Conservation (phyloP, 768 basidiomycete species). For the Favolaschia claudopus region DNA sequence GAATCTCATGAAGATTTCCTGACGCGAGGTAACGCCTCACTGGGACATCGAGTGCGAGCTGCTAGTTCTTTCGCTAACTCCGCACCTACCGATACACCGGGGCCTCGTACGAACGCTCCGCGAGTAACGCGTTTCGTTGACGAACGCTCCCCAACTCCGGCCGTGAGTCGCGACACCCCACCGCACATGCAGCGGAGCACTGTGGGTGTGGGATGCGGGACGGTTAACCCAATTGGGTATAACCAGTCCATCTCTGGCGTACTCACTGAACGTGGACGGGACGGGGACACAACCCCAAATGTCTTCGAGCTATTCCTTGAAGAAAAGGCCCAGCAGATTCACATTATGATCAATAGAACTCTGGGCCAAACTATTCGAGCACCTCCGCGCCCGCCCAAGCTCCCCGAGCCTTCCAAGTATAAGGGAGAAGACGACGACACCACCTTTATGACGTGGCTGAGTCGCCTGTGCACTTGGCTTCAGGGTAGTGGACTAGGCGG, state of each 20-base stretch:
- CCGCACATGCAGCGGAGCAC: no score
- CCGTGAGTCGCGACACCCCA: no score
- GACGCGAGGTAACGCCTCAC: no score
- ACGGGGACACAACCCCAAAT: background rate
- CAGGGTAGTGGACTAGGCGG: background rate
- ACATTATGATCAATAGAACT: background rate
- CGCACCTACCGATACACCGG: no score
- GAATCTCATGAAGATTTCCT: no score
- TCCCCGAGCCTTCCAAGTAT: background rate
- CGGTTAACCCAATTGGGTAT: background rate
- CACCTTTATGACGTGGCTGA: background rate
- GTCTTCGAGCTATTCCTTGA: background rate
- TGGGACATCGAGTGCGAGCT: no score
- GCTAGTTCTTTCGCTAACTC: no score
- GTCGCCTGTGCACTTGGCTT: background rate
- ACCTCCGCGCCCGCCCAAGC: background rate
- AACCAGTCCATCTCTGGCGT: background rate
- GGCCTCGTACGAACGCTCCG: no score
- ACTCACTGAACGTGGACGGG: background rate
- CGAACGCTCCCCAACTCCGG: no score
- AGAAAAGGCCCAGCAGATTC: background rate
- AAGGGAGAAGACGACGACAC: background rate
- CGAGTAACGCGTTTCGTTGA: no score
- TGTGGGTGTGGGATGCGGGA: no score
- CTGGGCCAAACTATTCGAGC: background rate